Evolutionary conservation across 1,284 basidiomycete species (phyloP).

Genomic region (Ustilago cynodontis): DNA sequence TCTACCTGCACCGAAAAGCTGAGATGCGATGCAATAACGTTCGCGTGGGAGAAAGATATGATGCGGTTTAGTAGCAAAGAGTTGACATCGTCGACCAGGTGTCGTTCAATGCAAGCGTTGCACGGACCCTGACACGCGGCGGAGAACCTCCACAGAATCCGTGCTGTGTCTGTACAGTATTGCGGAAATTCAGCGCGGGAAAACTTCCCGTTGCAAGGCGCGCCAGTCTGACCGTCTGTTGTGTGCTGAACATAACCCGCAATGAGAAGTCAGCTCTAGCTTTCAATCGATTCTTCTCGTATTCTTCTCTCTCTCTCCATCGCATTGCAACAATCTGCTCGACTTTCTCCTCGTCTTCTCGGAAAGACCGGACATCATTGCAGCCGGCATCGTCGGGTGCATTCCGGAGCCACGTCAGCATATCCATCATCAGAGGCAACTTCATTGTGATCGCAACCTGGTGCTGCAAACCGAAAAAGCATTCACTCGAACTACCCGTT

Average conservation of each 20-base stretch:
- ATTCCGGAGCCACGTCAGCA: not conserved
- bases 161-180: constrained; percentile 5
- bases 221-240: not conserved
- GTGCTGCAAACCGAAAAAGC: not conserved
- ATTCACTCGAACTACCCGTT: too few relatives aligned
- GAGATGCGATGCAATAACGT: too few relatives aligned
- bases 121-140: constrained; percentile 10
- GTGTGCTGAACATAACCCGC: too few relatives aligned
- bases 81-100: not conserved
- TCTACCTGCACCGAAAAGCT: too few relatives aligned
- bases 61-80: not conserved
- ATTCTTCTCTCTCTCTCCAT: not conserved
- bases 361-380: not conserved
- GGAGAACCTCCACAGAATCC: constrained; percentile 1
- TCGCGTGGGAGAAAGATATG: not conserved
- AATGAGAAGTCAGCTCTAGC: too few relatives aligned
- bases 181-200: not conserved
- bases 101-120: not conserved
- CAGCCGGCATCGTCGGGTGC: not conserved
- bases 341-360: not conserved
- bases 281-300: too few relatives aligned
- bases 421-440: not conserved
- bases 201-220: not conserved
- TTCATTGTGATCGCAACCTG: not conserved
- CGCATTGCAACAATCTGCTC: not conserved